Evolutionary conservation across 2,329 filamentous ascomycete genomes (phyloP), one percentile per base, ranked within the genome.

Genomic region (Colletotrichum sp.): DNA sequence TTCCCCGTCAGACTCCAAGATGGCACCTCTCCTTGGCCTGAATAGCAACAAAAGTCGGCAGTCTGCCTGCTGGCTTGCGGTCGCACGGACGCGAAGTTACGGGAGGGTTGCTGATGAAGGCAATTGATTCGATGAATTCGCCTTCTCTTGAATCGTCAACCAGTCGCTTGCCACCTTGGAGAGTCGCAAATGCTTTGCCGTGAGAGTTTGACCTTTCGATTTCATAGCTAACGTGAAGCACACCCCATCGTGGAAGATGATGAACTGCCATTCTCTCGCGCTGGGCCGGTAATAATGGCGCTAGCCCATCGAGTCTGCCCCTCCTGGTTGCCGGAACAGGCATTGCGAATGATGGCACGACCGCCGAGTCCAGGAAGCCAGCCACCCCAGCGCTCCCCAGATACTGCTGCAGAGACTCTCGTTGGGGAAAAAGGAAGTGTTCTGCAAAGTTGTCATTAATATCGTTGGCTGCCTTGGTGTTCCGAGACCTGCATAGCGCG

Each of bases 161-260:
- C 21, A 1, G 21, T 24, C 10, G 21, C 48, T 55, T 55, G 48
- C 5, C 48, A 55, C 48, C n/a, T 4, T 55, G 21, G 48, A 55
- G n/a, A 24, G 2, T 55, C 21, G n/a, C 10, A 24, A 24, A 55
- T 55, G 1, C 21, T 8, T 21, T 10, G 48, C 48, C 48, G 48
- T 21, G 0, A 24, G 48, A 0, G n/a, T 55, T n/a, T 6, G n/a
- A 0, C 7, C 21, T 1, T 55, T 4, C 13, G 48, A 3, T 5
- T 55, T 24, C 24, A 24, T 55, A 0, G n/a, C 48, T 24, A 24
- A 24, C 48, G 0, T n/a, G 48, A 4, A 55, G 48, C 48, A 55
- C 16, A 55, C 21, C 1, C 9, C 10, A 21, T 55, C 1, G 48
- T 55, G 48, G 48, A 55, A 55, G 5, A 55, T 24, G 48, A 55